Percentiles rank a stretch among this genome's conserved stretches.
Evolutionary conservation across 139 green algal species (phyloP).

Genomic region (Chlamydomonas sp.): DNA sequence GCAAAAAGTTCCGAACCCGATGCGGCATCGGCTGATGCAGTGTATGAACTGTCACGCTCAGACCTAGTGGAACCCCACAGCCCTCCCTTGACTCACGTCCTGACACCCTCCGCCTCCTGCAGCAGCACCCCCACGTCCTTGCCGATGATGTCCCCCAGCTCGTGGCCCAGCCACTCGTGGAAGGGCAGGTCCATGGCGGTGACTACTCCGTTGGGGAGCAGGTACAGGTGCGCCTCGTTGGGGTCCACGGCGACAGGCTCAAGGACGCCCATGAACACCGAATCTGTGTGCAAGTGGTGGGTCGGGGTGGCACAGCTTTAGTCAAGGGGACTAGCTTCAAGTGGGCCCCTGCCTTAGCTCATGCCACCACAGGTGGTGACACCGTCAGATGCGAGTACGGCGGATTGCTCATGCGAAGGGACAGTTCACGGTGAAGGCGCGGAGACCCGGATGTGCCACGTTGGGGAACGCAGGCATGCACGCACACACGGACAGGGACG

Average conservation of each 20-base stretch:
- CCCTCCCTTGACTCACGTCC: neutral
- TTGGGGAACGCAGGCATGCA: too few species aligned
- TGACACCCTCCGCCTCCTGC: neutral
- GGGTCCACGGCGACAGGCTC: constrained; percentile 13
- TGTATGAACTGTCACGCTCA: neutral
- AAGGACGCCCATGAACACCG: constrained; percentile 33
- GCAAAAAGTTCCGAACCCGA: too few species aligned
- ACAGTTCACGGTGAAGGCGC: too few species aligned
- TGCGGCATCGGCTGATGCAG: too few species aligned
- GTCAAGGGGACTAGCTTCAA: too few species aligned
- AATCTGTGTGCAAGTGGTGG: neutral
- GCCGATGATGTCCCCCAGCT: constrained; percentile 19
- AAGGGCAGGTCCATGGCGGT: constrained; percentile 37
- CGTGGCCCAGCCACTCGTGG: constrained; percentile 20
- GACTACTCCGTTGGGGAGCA: constrained; percentile 25
- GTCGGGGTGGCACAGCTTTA: too few species aligned
- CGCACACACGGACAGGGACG: too few species aligned
- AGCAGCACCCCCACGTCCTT: constrained; percentile 12
- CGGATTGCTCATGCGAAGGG: too few species aligned
- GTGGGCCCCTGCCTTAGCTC: too few species aligned
- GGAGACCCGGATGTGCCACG: too few species aligned
- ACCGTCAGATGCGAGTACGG: too few species aligned
- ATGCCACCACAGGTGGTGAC: too few species aligned
- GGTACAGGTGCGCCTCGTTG: constrained; percentile 19
- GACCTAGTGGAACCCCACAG: neutral